phyloP scores from a whole-genome alignment of 805 yeast genomes.

The Clavispora santaluciae region DNA sequence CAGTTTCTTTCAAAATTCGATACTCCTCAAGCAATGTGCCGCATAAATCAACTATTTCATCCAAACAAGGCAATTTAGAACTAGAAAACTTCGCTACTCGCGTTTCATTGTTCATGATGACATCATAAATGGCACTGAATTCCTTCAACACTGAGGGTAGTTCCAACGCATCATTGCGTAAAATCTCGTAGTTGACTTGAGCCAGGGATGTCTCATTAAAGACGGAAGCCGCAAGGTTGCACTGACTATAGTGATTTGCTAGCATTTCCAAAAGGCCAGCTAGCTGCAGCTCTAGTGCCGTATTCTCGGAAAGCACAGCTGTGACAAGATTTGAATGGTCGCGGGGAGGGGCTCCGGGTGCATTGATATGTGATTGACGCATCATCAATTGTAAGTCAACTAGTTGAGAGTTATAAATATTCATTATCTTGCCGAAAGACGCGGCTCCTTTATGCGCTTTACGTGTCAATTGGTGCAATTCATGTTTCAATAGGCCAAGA shows the following conservation, averaged over 20 bases:
- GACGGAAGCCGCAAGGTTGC: conserved; percentile 44
- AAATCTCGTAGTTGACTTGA: conserved; percentile 38
- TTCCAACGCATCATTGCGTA: conserved; percentile 51
- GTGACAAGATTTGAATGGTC: conserved; percentile 4
- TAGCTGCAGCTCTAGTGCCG: conserved; percentile 58
- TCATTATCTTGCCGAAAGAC: conserved; percentile 14
- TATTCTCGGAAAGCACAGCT: conserved; percentile 30
- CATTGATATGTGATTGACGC: conserved; percentile 1
- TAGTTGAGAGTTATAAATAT: conserved; percentile 12
- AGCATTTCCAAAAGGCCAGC: conserved; percentile 65
- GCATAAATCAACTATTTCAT: conserved; percentile 11
- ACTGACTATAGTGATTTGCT: conserved; percentile 81
- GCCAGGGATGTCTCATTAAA: conserved; percentile 23
- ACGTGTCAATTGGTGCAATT: conserved; percentile 3
- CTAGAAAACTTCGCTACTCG: conserved; percentile 23
- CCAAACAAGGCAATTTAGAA: conserved; percentile 12
- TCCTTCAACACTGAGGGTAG: conserved; percentile 49
- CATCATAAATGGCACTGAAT: conserved; percentile 25
- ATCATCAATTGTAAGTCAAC: conserved; percentile 4
- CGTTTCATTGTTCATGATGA: conserved; percentile 31
- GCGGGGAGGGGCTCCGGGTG: conserved; percentile 1
- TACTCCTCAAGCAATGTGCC: conserved; percentile 15
- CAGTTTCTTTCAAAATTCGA: conserved; percentile 19
- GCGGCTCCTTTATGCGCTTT: neutral
- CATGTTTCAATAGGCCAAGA: conserved; percentile 1